Evolutionary conservation across 1,284 basidiomycete genomes (phyloP), one percentile per base, ranked within the genome.

Genomic region (Ustilago lituana): DNA sequence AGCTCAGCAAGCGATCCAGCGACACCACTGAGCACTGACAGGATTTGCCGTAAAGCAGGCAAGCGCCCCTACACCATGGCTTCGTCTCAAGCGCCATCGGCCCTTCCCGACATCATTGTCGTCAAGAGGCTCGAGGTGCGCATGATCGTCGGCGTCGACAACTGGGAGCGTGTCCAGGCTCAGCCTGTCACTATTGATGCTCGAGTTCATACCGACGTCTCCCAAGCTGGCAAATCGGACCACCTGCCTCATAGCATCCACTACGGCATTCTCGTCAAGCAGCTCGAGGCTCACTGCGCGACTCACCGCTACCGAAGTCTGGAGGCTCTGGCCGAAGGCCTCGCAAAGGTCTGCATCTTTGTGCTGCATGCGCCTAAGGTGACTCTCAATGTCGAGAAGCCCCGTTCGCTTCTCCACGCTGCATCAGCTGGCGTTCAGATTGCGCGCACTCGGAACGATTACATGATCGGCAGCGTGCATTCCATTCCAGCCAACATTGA

Each of bases 141-240:
- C 39, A 70, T 77, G 65, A 64, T 62, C 24, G 74, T 74, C 27
- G 79, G 79, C 39, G 66, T 78, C 39, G 79, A 81, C 56, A 71
- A 63, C 31, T 81, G 79, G 79, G 76, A 74, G 40, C 71, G 79
- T 11, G 60, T 68, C 14, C 54, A 73, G 36, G 73, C 83, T 15
- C 90, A 91, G 69, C 87, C 88, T 0, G 83, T 90, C n/a, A 79
- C 84, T 11, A 77, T 90, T 51, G 86, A 87, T 35, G 79, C 90
- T 8, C 81, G 83, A 8, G 85, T 91, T 40, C 82, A 84, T 14
- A 86, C 88, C 67, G 86, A 89, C 70, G 83, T 90, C 15, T 83
- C 84, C 11, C 72, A 77, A 10, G 84, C 89, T 3, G 88, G 88
- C 19, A 73, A 73, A 3, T 83, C 84, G 5, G 90, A 91, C 77